Evolutionary conservation across 2,329 filamentous ascomycete genomes (phyloP).

Genomic region (Arthrobotrys sphaeroides): DNA sequence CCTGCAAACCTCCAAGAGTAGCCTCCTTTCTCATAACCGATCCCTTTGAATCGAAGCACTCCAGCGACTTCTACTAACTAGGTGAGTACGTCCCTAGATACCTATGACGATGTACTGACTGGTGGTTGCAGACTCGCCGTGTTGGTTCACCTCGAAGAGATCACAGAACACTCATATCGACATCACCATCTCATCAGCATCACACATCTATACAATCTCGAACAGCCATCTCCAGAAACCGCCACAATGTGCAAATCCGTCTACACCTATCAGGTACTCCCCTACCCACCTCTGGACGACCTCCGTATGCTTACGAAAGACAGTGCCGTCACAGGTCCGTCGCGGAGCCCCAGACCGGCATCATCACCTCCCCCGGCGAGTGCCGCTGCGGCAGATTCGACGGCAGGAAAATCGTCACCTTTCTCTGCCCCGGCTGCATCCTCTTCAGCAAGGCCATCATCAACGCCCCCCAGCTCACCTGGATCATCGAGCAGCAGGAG

Average conservation of each 20-base stretch:
- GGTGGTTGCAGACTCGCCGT: too few relatives aligned
- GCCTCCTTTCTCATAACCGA: too few relatives aligned
- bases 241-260: slow-evolving; percentile 40
- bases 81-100: too few relatives aligned
- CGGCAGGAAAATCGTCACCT: not conserved
- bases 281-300: not conserved
- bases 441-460: slow-evolving; percentile 11
- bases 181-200: not conserved
- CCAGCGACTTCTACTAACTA: too few relatives aligned
- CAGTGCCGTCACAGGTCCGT: slow-evolving; percentile 45
- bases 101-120: too few relatives aligned
- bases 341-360: slow-evolving; percentile 11
- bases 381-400: slow-evolving; percentile 29
- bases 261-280: slow-evolving; percentile 32
- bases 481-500: slow-evolving; percentile 44
- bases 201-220: not conserved
- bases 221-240: not conserved
- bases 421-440: slow-evolving; percentile 33
- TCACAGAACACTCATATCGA: too few relatives aligned
- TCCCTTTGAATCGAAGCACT: too few relatives aligned
- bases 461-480: slow-evolving; percentile 24
- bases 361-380: not conserved
- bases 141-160: too few relatives aligned
- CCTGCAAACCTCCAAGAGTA: too few relatives aligned
- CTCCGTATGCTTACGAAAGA: not conserved